phyloP scores from a whole-genome alignment of 805 yeast genomes.

The Kuraishia piskuri region DNA sequence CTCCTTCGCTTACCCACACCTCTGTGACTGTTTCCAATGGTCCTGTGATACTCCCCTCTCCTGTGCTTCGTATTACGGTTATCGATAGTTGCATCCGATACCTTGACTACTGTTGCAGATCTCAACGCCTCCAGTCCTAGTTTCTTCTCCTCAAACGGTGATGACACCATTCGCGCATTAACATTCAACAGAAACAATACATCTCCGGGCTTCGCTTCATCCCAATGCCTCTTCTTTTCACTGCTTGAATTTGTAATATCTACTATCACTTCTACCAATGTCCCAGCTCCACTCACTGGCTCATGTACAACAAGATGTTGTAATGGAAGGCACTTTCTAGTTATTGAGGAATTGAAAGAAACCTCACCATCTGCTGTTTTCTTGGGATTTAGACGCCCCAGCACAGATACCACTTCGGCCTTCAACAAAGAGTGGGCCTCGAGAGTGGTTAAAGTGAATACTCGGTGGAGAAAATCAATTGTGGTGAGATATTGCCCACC shows the following conservation, averaged over 20 bases:
- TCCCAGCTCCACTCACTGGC: neutral
- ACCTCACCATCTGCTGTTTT: neutral
- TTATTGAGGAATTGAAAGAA: neutral
- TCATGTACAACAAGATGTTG: neutral
- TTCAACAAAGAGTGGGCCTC: neutral
- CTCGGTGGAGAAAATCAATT: neutral
- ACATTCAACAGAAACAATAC: neutral
- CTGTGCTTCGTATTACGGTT: neutral
- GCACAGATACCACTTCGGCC: neutral
- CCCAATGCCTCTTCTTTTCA: slow-evolving; percentile 2
- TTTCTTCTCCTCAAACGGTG: neutral
- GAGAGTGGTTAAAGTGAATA: neutral
- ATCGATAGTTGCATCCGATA: neutral
- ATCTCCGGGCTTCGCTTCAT: neutral
- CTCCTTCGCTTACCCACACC: neutral
- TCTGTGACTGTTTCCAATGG: neutral
- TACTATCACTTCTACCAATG: neutral
- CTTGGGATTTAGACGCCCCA: neutral
- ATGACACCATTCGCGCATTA: neutral
- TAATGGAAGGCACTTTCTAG: neutral
- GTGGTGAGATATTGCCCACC: neutral
- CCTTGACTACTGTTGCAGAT: neutral
- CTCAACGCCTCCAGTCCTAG: neutral
- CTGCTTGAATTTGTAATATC: slow-evolving; percentile 4
- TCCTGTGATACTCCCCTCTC: neutral